These are phyloP conservation scores for Pyrenophora graminea DNA, from an alignment of 2,329 filamentous ascomycete genomes.

Conservation along the genomic window DNA sequence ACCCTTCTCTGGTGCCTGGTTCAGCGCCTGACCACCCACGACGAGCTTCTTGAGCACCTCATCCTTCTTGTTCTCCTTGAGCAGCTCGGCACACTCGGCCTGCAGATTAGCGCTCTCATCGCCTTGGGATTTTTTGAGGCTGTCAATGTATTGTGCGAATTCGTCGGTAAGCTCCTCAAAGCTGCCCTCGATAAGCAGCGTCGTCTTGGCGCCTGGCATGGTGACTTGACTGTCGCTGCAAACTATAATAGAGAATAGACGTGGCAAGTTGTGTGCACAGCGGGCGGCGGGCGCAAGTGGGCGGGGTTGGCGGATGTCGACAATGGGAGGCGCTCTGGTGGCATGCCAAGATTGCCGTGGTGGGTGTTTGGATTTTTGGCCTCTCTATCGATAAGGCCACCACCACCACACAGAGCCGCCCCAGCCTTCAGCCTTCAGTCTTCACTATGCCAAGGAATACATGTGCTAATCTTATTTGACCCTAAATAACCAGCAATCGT, in stretches of 20 bases:
- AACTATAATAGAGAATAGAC: conserved; percentile 15
- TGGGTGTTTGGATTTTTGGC: conserved; percentile 30
- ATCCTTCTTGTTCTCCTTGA: conserved; percentile 71
- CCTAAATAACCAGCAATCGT: too few relatives aligned
- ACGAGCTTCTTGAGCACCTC: conserved; percentile 90
- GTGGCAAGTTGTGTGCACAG: conserved; percentile 23
- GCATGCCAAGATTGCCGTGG: conserved; percentile 32
- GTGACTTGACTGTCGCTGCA: conserved; percentile 32
- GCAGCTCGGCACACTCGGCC: conserved; percentile 70
- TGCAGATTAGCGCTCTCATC: conserved; percentile 59
- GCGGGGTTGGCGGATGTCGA: conserved; percentile 32
- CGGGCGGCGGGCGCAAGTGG: conserved; percentile 17
- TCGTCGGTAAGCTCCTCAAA: conserved; percentile 93
- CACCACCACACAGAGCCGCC: background rate
- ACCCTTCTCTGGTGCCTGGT: conserved; percentile 87
- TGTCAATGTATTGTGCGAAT: conserved; percentile 91
- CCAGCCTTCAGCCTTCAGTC: background rate
- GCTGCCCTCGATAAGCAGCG: conserved; percentile 80
- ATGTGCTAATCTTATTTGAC: too few relatives aligned
- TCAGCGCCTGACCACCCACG: conserved; percentile 74
- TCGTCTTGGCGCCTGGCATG: conserved; percentile 66
- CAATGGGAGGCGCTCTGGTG: conserved; percentile 29
- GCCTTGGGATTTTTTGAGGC: conserved; percentile 67
- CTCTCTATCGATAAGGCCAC: conserved; percentile 23
- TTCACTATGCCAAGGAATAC: too few relatives aligned